phyloP scores from a whole-genome alignment of 2,329 filamentous ascomycete species.

The Periconia digitata region DNA sequence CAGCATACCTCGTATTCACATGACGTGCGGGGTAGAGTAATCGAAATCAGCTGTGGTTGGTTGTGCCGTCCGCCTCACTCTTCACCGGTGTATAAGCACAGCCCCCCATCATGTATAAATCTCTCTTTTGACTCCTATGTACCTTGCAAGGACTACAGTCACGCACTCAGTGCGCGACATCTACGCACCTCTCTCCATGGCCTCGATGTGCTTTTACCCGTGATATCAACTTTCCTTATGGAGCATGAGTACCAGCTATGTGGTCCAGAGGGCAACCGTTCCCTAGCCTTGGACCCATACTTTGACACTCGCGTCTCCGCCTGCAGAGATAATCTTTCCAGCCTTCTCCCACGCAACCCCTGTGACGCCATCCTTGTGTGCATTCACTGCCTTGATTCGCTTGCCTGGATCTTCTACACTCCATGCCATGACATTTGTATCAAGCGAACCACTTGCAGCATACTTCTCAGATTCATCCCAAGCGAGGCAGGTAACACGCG shows the following conservation, averaged over 20 bases:
- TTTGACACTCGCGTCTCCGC: conserved; percentile 89
- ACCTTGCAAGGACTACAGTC: too few species aligned
- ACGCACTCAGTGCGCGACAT: too few species aligned
- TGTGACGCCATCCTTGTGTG: conserved; percentile 94
- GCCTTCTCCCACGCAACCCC: conserved; percentile 76
- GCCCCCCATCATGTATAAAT: not conserved
- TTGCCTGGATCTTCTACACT: conserved; percentile 81
- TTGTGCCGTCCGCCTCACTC: conserved; percentile 13
- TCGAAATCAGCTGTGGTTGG: conserved; percentile 8
- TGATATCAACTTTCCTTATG: too few species aligned
- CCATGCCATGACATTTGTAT: conserved; percentile 93
- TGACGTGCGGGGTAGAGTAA: conserved; percentile 6
- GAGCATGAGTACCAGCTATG: too few species aligned
- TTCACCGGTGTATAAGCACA: conserved; percentile 7
- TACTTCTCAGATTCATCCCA: conserved; percentile 80
- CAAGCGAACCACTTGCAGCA: conserved; percentile 80
- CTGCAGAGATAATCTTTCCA: conserved; percentile 68
- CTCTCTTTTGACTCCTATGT: not conserved
- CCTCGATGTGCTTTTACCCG: too few species aligned
- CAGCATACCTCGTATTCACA: conserved; percentile 6
- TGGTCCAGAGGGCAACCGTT: too few species aligned
- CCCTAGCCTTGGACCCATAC: too few species aligned
- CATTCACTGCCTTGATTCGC: conserved; percentile 80
- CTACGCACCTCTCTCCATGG: too few species aligned
- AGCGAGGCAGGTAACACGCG: conserved; percentile 65